Base-by-base conservation (phyloP, 2,329 filamentous ascomycete species). In the Penicillium thymicola region DNA sequence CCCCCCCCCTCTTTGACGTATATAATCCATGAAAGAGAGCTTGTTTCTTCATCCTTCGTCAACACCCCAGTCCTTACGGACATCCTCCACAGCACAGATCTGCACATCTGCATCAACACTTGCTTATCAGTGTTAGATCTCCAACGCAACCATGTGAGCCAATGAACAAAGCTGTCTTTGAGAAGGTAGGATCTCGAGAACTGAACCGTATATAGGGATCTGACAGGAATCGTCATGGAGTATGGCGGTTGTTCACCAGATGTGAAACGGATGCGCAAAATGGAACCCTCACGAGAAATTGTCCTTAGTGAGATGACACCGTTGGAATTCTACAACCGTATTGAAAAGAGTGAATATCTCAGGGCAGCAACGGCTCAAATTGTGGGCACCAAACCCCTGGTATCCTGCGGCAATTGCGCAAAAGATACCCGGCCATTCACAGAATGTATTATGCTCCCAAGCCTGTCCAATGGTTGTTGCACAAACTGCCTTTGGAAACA, bases 341-440 rank as follows among this genome's bases (percentile, higher is more conserved):
- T 30, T 30, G 5, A 2, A 30, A 2, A 30, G 0, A 13, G 0
- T 30, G 1, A 0, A 30, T 2, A 2, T 30, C 11, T 30, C 11
- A 30, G 28, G 28, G 28, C 28, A 30, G 28, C 28, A 30, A 30
- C 28, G 13, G 11, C 2, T 13, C 28, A 43, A 23, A 27, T 43
- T 27, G 41, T 43, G 14, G 41, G 41, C 14, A 27, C 1, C 9
- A 16, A 43, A 23, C 3, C 38, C 3, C 38, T 11, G 4, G 18
- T 2, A 23, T 11, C 23, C 10, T 30, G 10, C 42, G 0, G 5
- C 27, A 21, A 2, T 16, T 25, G 38, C 21, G 4, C 25, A 41
- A 9, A 10, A 1, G 5, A 2, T 25, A 2, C 11, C 28, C 3
- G 3, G 4, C 38, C 21, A 41, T 41, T 41, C 21, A 25, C 21